Percentiles rank a stretch among this genome's conserved stretches.
phyloP scores from a whole-genome alignment of 257 asterid species.

The Cynanchum wilfordii region DNA sequence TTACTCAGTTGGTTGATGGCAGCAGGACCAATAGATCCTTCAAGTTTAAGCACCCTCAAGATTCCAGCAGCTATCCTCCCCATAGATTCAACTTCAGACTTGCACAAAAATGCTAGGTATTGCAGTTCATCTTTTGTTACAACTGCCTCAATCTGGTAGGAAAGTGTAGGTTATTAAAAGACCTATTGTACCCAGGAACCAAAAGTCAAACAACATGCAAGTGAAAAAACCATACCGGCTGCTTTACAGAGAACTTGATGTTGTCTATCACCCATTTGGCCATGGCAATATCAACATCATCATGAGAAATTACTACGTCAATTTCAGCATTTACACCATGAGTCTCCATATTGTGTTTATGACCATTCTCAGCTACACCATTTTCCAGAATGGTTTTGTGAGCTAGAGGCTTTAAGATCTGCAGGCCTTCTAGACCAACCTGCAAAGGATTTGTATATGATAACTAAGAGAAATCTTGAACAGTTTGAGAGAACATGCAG shows the following conservation, averaged over 20 bases:
- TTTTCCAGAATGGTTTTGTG: conserved; percentile 31
- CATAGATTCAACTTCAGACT: conserved; percentile 82
- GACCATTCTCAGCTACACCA: conserved; percentile 37
- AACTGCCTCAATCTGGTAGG: conserved; percentile 71
- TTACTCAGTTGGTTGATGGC: conserved; percentile 85
- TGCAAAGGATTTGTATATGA: conserved; percentile 34
- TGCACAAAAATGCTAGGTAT: conserved; percentile 57
- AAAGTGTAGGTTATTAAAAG: conserved; percentile 4
- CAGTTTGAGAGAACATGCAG: background rate
- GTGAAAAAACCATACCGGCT: conserved; percentile 57
- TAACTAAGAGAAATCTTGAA: background rate
- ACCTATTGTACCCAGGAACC: conserved; percentile 10
- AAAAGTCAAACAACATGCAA: background rate
- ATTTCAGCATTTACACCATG: conserved; percentile 64
- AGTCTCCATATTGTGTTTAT: conserved; percentile 36
- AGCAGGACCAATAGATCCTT: conserved; percentile 69
- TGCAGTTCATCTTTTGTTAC: conserved; percentile 87
- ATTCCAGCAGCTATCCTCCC: conserved; percentile 92
- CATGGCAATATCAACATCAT: conserved; percentile 32
- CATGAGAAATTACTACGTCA: conserved; percentile 66
- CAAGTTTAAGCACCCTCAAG: conserved; percentile 83
- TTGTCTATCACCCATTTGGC: conserved; percentile 71
- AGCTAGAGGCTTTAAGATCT: conserved; percentile 72
- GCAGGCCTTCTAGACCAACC: conserved; percentile 87
- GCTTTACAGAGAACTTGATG: conserved; percentile 72